Conservation (phyloP, 139 green algal species). For the Ettlia oleoabundans region DNA sequence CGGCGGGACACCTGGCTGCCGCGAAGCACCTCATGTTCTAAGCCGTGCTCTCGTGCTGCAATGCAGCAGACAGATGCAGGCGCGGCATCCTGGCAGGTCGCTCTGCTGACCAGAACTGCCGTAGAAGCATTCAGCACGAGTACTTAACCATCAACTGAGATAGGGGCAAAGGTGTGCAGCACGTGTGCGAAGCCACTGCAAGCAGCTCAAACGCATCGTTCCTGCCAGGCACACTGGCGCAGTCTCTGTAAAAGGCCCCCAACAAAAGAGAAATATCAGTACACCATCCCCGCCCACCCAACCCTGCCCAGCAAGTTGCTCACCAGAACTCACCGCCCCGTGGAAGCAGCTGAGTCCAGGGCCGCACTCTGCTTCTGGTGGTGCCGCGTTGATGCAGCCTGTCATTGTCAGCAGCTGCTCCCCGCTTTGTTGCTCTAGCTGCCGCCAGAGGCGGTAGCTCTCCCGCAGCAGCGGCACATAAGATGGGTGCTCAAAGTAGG, state of each 20-base stretch:
- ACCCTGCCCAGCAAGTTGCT: background rate
- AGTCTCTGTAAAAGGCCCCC: too few species aligned
- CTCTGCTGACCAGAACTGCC: too few species aligned
- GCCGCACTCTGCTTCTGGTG: background rate
- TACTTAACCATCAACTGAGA: background rate
- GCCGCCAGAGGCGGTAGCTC: slow-evolving; percentile 53
- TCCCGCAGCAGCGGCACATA: slow-evolving; percentile 65
- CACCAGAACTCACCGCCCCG: slow-evolving; percentile 34
- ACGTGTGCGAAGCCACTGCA: too few species aligned
- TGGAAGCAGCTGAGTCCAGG: slow-evolving; percentile 40
- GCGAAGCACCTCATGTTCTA: slow-evolving; percentile 70
- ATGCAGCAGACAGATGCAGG: background rate
- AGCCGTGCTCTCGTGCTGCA: slow-evolving; percentile 37
- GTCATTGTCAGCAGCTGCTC: slow-evolving; percentile 49
- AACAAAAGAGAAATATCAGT: too few species aligned
- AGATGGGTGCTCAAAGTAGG: slow-evolving; percentile 59
- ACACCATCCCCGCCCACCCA: too few species aligned
- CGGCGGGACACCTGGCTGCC: slow-evolving; percentile 48
- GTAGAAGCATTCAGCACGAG: too few species aligned
- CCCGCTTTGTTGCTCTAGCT: slow-evolving; percentile 54
- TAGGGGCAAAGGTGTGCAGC: too few species aligned
- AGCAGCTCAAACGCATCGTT: too few species aligned
- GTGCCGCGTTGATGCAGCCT: slow-evolving; percentile 39
- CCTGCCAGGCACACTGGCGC: too few species aligned
- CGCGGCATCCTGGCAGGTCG: too few species aligned